phyloP scores from a whole-genome alignment of 2,329 filamentous ascomycete species.

The Grosmannia serpens region DNA sequence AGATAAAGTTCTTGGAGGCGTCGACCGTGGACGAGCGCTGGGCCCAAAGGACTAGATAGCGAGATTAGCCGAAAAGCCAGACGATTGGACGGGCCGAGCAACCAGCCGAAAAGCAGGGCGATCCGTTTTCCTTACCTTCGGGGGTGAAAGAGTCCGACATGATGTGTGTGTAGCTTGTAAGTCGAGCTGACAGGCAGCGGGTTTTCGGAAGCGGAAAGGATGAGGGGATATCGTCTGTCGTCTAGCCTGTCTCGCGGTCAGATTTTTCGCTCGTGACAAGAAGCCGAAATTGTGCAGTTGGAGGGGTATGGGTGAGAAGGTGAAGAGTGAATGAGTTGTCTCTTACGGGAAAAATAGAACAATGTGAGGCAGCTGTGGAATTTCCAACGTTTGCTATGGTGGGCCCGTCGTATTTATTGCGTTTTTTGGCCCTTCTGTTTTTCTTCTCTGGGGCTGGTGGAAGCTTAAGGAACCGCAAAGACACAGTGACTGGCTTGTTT shows the following conservation, averaged over 20 bases:
- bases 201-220: neutral
- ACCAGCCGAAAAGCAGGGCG: neutral
- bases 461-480: constrained; percentile 17
- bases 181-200: neutral
- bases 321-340: neutral
- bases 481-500: constrained; percentile 6
- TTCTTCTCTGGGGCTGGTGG: constrained; percentile 8
- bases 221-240: neutral
- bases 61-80: neutral
- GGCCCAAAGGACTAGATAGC: constrained; percentile 74
- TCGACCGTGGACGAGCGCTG: constrained; percentile 82
- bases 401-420: constrained; percentile 7
- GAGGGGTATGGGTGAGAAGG: neutral
- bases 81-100: neutral
- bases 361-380: constrained; percentile 6
- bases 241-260: neutral
- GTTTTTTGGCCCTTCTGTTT: constrained; percentile 7
- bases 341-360: neutral
- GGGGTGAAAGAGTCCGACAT: neutral
- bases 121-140: neutral
- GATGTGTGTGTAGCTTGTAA: neutral
- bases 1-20: constrained; percentile 83
- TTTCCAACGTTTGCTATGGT: constrained; percentile 13
- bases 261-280: neutral
- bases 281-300: neutral